Base-by-base conservation (phyloP, 345 rosid genomes). In the Jatropha curcas region DNA sequence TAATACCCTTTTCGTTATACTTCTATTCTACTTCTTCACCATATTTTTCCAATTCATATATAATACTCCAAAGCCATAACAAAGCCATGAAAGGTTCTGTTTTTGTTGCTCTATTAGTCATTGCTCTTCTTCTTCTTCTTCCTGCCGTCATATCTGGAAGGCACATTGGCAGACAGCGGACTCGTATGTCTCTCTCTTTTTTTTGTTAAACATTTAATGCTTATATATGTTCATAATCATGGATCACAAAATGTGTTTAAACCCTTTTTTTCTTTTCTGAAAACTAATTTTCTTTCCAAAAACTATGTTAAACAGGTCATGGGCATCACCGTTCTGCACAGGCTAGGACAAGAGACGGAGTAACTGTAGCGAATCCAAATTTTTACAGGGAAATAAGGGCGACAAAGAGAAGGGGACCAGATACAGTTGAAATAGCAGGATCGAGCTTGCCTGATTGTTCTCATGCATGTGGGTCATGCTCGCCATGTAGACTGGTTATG, bases 381-480 rank as follows among this genome's bases (percentile, higher is more conserved):
- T 70, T 62, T 69, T 74, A 76, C 60, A 25, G 71, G 60, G 77
- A 75, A 24, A 79, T 73, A 17, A 8, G 74, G 52, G 24, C 57
- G 0, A 16, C 33, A 62, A 76, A 67, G 62, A 74, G 82, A 27
- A 84, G 79, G 72, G 79, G 89, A 30, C 77, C 81, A 24, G 91
- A 89, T 60, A 84, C 91, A 14, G 88, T 93, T 10, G 86, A 88
- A 45, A 83, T 89, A 25, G 97, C 96, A 28, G 97, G 97, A 9
- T 91, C 97, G 35, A 90, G 96, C 70, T 77, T 91, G 67, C 97
- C 97, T 0, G 98, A 89, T 76, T 93, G 97, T 71, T 87, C 98
- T 1, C 95, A 91, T 68, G 98, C 97, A 16, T 93, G 97, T 64
- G 98, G 98, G 27, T 93, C 97, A 11, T 93, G 98, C 82, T 82